phyloP scores from a whole-genome alignment of 495 filamentous ascomycete species.

The Aspergillus baeticus region DNA sequence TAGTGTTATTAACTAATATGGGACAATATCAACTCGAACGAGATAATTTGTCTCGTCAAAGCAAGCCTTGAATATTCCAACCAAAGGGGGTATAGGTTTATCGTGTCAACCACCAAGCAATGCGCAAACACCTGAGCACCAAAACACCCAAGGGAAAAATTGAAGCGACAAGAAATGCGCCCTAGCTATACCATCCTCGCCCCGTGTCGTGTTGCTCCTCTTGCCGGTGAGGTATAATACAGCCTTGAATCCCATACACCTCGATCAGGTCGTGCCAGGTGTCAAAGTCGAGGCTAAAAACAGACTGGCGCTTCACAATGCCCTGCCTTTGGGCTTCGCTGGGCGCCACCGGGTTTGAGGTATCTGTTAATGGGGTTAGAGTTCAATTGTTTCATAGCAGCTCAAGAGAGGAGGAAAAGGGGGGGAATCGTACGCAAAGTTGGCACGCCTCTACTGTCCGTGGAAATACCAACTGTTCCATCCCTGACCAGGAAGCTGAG shows the following conservation, averaged over 20 bases:
- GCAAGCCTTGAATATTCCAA: not conserved
- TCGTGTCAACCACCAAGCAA: not conserved
- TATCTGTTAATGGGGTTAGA: slow-evolving; percentile 25
- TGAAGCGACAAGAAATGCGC: not conserved
- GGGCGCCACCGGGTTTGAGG: slow-evolving; percentile 37
- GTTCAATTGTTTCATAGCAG: not conserved
- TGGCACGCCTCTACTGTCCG: slow-evolving; percentile 65
- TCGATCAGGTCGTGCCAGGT: slow-evolving; percentile 76
- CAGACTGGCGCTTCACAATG: slow-evolving; percentile 72
- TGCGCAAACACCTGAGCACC: not conserved
- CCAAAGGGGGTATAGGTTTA: slow-evolving; percentile 7
- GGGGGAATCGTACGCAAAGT: slow-evolving; percentile 61
- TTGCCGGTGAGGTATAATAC: slow-evolving; percentile 82
- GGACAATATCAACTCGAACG: not conserved
- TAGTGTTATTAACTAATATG: too few species aligned
- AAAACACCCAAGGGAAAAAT: not conserved
- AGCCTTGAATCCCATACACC: slow-evolving; percentile 68
- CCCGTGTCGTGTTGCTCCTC: slow-evolving; percentile 50
- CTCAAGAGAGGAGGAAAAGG: not conserved
- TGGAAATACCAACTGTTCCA: slow-evolving; percentile 64
- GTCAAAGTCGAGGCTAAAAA: slow-evolving; percentile 79
- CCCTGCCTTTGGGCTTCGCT: slow-evolving; percentile 47
- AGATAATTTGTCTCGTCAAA: not conserved
- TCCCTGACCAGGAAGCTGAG: slow-evolving; percentile 92
- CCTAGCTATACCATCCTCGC: slow-evolving; percentile 75